phyloP scores from a whole-genome alignment of 2,329 filamentous ascomycete species.

The Cercospora nicotianae region DNA sequence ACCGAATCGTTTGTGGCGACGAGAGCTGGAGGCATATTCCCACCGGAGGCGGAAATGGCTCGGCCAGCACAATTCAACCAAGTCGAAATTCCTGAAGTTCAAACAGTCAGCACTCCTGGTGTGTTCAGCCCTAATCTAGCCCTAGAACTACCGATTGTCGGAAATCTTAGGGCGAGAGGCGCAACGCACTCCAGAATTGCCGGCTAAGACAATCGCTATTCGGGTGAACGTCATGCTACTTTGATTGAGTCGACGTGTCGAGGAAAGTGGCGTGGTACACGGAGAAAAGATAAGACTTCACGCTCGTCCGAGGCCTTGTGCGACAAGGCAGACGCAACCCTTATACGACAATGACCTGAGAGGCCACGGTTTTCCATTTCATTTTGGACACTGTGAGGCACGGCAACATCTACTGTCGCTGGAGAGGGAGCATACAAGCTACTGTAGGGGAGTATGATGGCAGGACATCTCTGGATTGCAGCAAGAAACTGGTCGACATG shows the following conservation, averaged over 20 bases:
- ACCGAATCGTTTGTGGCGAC: neutral
- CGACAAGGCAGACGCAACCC: neutral
- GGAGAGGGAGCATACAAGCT: neutral
- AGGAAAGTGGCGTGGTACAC: neutral
- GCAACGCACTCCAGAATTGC: neutral
- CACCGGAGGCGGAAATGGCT: neutral
- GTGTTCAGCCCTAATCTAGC: neutral
- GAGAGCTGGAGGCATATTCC: neutral
- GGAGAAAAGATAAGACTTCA: neutral
- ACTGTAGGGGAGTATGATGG: neutral
- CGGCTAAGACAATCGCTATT: neutral
- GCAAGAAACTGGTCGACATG: neutral
- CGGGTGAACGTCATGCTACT: neutral
- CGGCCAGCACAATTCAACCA: neutral
- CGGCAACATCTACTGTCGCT: neutral
- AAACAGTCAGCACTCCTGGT: neutral
- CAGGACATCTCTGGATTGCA: neutral
- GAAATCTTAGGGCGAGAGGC: neutral
- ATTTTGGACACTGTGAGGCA: neutral
- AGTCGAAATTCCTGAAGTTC: neutral
- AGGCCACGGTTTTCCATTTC: neutral
- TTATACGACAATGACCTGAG: neutral
- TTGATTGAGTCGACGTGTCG: neutral
- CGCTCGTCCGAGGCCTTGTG: neutral
- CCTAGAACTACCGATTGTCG: neutral